Conservation (phyloP, 1,284 basidiomycete species). For the Cutaneotrichosporon spelunceum region DNA sequence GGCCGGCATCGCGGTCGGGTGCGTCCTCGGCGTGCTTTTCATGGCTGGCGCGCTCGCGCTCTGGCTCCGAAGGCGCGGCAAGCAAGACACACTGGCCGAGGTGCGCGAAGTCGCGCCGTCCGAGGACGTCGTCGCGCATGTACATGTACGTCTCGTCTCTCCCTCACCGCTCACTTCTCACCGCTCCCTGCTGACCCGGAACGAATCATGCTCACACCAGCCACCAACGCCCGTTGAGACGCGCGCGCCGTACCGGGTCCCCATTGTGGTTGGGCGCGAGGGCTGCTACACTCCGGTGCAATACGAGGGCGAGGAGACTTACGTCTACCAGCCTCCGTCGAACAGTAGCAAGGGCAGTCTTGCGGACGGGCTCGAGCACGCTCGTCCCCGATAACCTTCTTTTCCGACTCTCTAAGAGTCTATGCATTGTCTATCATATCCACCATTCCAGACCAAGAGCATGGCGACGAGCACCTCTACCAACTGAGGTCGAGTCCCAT, state of each 20-base stretch:
- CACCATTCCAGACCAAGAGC: too few species aligned
- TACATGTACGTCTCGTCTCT: not conserved
- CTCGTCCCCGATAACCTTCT: too few species aligned
- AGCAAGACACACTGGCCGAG: not conserved
- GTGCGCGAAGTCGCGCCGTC: not conserved
- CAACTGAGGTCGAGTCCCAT: slow-evolving; percentile 38
- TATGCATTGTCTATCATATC: not conserved
- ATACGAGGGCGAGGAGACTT: not conserved
- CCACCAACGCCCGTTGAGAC: not conserved
- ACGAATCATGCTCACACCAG: too few species aligned
- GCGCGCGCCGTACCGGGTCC: not conserved
- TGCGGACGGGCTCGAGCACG: too few species aligned
- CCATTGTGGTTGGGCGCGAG: not conserved
- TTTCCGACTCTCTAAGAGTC: not conserved
- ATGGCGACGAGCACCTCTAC: slow-evolving; percentile 8
- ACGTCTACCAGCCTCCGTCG: not conserved
- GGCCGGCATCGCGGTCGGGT: not conserved
- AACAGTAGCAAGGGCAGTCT: not conserved
- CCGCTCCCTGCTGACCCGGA: not conserved
- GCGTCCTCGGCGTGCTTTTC: not conserved
- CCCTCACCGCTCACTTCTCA: not conserved
- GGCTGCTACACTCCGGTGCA: not conserved
- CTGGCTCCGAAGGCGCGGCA: not conserved
- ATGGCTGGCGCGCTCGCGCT: not conserved
- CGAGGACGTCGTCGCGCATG: not conserved